Percentiles rank a stretch among this genome's conserved stretches.
These are phyloP conservation scores for Melaleuca quinquenervia DNA, from an alignment of 345 rosid genomes.

Conservation along the genomic window DNA sequence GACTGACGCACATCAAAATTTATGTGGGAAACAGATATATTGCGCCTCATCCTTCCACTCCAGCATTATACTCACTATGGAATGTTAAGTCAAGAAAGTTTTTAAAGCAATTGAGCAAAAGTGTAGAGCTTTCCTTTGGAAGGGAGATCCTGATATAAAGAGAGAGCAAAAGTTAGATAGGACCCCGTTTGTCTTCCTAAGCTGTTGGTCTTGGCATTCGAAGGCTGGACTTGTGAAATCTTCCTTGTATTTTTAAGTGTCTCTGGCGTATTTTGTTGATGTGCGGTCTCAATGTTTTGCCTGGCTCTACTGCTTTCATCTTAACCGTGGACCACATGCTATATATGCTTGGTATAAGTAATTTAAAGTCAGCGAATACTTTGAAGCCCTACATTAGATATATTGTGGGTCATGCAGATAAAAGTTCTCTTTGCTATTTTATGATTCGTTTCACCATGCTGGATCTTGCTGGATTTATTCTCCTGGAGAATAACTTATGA, in stretches of 20 bases:
- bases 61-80: neutral
- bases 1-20: neutral
- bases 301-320: no score
- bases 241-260: no score
- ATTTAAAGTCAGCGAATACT: no score
- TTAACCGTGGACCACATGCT: no score
- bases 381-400: no score
- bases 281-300: no score
- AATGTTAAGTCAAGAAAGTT: neutral
- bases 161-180: neutral
- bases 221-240: no score
- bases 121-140: neutral
- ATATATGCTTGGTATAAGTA: no score
- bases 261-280: no score
- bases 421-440: neutral
- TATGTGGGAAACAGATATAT: neutral
- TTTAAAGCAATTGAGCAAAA: accelerated
- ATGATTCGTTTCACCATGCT: neutral
- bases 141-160: neutral
- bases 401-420: neutral
- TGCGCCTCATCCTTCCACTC: neutral
- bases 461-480: neutral
- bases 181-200: neutral
- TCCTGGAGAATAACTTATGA: neutral
- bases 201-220: no score